Conservation (phyloP, 768 basidiomycete genomes). For the Russula abietina region DNA sequence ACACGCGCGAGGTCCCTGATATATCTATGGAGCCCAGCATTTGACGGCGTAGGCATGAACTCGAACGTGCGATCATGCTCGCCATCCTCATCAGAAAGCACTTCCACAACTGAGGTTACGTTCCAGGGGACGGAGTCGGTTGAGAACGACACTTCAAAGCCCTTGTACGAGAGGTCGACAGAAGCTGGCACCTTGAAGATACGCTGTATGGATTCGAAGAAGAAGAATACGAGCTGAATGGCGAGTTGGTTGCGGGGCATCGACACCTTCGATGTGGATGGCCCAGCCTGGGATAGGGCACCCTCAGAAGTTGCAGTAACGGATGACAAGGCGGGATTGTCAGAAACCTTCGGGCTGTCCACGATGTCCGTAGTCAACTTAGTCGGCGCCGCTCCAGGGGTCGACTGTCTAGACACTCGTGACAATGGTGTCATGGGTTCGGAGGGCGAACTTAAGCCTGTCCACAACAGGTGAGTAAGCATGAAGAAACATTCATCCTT, state of each 20-base stretch:
- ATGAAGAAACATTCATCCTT: neutral
- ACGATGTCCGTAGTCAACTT: neutral
- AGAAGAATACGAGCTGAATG: constrained; percentile 15
- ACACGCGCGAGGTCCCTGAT: constrained; percentile 14
- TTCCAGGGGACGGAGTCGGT: constrained; percentile 5
- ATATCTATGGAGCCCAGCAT: constrained; percentile 12
- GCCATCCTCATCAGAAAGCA: neutral
- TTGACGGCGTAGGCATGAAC: constrained; percentile 9
- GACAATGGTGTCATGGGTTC: constrained; percentile 14
- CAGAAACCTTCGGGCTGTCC: neutral
- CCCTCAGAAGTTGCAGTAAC: neutral
- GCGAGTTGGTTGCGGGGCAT: neutral
- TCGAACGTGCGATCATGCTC: neutral
- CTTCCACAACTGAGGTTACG: neutral
- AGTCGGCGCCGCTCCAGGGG: neutral
- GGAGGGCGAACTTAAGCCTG: constrained; percentile 1
- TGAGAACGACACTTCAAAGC: constrained; percentile 16
- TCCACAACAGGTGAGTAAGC: neutral
- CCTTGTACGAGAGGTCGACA: constrained; percentile 14
- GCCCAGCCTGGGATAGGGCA: neutral
- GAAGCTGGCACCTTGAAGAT: constrained; percentile 11
- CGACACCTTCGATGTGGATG: neutral
- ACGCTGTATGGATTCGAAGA: constrained; percentile 13
- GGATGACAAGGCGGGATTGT: neutral
- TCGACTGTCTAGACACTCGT: neutral